Evolutionary conservation across 2,329 filamentous ascomycete species (phyloP).

Genomic region (Botryotinia globosa): DNA sequence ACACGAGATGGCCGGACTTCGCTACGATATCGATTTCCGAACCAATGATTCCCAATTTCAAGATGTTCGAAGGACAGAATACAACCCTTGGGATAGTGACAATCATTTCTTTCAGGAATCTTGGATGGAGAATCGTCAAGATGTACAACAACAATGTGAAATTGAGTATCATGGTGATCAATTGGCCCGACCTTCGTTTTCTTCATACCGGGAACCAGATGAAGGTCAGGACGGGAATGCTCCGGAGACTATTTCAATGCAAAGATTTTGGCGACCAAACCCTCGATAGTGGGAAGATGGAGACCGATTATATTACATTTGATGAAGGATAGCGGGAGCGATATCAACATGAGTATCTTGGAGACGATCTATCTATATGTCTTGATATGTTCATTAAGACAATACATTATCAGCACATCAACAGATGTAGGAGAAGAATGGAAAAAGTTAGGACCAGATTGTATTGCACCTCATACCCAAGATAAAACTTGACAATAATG

Average conservation of each 20-base stretch:
- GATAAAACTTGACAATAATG: neutral
- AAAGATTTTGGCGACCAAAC: constrained; percentile 27
- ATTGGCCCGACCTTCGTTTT: neutral
- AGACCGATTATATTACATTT: neutral
- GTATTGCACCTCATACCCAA: neutral
- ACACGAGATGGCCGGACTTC: neutral
- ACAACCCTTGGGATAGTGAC: neutral
- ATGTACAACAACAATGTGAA: neutral
- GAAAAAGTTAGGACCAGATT: neutral
- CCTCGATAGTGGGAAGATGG: constrained; percentile 24
- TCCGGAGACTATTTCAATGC: neutral
- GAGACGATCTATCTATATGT: neutral
- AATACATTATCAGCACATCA: neutral
- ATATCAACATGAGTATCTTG: neutral
- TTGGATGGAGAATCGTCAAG: constrained; percentile 3
- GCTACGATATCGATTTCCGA: neutral
- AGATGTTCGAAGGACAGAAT: neutral
- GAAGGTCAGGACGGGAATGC: neutral
- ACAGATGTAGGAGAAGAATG: neutral
- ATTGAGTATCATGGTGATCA: neutral
- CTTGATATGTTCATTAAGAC: neutral
- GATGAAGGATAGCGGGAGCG: neutral
- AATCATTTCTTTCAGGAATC: neutral
- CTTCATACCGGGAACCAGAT: neutral
- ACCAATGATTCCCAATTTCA: neutral